These are phyloP conservation scores for Phellinidium pouzarii DNA, from an alignment of 1,284 basidiomycete genomes.

Conservation along the genomic window DNA sequence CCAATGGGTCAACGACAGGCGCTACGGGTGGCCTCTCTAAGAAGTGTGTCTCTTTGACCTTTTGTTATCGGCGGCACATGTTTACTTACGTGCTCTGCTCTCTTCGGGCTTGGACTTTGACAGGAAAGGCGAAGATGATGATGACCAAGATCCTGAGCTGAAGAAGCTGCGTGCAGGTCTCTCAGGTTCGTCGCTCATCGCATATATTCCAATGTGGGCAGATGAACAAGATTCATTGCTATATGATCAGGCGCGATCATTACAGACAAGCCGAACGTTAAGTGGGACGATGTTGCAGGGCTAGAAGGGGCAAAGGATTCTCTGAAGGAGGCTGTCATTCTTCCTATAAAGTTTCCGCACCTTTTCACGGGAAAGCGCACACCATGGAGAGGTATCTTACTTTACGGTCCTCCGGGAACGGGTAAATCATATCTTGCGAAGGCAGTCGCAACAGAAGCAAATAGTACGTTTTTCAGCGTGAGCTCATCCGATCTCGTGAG, in stretches of 20 bases:
- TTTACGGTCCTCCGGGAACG: slow-evolving; percentile 96
- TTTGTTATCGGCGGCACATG: background rate
- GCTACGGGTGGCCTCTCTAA: slow-evolving; percentile 60
- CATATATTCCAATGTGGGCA: background rate
- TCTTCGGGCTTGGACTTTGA: no score
- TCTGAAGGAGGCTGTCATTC: slow-evolving; percentile 95
- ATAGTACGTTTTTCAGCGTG: slow-evolving; percentile 98
- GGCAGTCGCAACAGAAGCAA: slow-evolving; percentile 97
- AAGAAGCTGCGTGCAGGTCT: slow-evolving; percentile 93
- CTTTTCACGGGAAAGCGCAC: slow-evolving; percentile 97
- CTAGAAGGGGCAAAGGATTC: slow-evolving; percentile 93
- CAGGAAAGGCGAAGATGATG: slow-evolving; percentile 67
- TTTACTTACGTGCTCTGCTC: background rate
- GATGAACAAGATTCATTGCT: background rate
- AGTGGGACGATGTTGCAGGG: slow-evolving; percentile 98
- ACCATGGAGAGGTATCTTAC: slow-evolving; percentile 91
- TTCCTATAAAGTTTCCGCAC: slow-evolving; percentile 98
- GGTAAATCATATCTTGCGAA: slow-evolving; percentile 95
- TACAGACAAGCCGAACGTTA: slow-evolving; percentile 91
- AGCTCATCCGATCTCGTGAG: slow-evolving; percentile 94
- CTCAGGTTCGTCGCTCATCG: slow-evolving; percentile 38
- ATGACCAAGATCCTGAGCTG: slow-evolving; percentile 83
- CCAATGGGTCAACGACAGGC: slow-evolving; percentile 60
- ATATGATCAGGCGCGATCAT: slow-evolving; percentile 66
- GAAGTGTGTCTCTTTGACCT: slow-evolving; percentile 42